Evolutionary conservation across 2,329 filamentous ascomycete species (phyloP).

Genomic region (Onygena corvina): DNA sequence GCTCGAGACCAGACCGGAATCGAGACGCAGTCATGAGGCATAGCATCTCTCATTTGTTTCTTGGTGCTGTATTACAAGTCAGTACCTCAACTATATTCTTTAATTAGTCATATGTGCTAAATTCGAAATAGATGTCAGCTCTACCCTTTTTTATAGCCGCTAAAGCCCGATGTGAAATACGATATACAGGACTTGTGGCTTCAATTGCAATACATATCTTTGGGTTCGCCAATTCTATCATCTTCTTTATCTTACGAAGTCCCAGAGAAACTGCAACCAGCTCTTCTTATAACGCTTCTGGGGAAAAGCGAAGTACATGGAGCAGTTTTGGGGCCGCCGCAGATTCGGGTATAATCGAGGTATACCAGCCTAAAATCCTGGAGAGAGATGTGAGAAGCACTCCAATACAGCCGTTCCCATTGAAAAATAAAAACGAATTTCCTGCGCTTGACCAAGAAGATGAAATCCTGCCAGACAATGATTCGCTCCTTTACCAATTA

Average conservation of each 20-base stretch:
- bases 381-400: neutral
- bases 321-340: neutral
- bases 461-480: too few relatives aligned
- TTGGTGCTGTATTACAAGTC: constrained; percentile 18
- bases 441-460: too few relatives aligned
- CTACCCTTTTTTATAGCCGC: constrained; percentile 18
- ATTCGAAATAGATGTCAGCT: constrained; percentile 14
- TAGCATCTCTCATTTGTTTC: constrained; percentile 20
- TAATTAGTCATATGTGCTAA: constrained; percentile 1
- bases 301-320: constrained; percentile 7
- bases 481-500: too few relatives aligned
- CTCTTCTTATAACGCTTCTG: neutral
- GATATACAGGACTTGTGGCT: constrained; percentile 17
- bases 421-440: too few relatives aligned
- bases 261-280: constrained; percentile 9
- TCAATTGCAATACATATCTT: constrained; percentile 19
- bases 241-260: constrained; percentile 20
- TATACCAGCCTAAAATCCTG: neutral
- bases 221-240: constrained; percentile 17
- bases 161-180: constrained; percentile 3
- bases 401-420: neutral
- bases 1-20: constrained; percentile 15
- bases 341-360: constrained; percentile 1
- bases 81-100: constrained; percentile 8
- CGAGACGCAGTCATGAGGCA: constrained; percentile 19